A percentile compares a stretch with the other conserved stretches of the same genome.
Evolutionary conservation across 768 basidiomycete genomes (phyloP).

Genomic region (Megacollybia marginata): DNA sequence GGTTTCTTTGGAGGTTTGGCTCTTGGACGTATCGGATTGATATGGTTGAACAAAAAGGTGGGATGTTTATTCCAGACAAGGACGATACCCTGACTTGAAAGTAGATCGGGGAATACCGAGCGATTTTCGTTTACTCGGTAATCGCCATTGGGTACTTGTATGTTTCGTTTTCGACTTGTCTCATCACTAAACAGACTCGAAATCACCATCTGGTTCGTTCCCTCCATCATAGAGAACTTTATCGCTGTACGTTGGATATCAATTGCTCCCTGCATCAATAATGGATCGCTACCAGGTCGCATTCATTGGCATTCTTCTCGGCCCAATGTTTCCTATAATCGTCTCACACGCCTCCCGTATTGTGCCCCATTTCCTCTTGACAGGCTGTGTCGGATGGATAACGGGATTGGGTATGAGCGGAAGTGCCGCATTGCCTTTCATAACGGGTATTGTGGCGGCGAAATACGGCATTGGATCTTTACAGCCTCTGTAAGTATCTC

Average conservation of each 20-base stretch:
- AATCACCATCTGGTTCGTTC: constrained; percentile 43
- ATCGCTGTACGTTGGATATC: constrained; percentile 26
- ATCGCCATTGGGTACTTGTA: constrained; percentile 24
- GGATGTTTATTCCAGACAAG: neutral
- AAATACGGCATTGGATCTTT: constrained; percentile 34
- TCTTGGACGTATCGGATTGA: constrained; percentile 26
- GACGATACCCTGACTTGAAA: neutral
- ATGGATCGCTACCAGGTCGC: constrained; percentile 19
- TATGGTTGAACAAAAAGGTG: constrained; percentile 31
- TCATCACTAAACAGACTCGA: constrained; percentile 28
- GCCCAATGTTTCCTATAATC: constrained; percentile 48
- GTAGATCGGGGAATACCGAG: constrained; percentile 32
- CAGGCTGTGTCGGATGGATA: constrained; percentile 41
- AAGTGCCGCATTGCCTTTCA: constrained; percentile 43
- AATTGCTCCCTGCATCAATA: constrained; percentile 12
- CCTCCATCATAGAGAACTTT: constrained; percentile 39
- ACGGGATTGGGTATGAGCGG: constrained; percentile 45
- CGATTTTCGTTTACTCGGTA: constrained; percentile 26
- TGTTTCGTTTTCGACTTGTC: neutral
- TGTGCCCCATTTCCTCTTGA: constrained; percentile 47
- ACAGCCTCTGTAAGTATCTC: constrained; percentile 38
- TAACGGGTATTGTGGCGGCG: constrained; percentile 37
- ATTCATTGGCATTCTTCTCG: constrained; percentile 42
- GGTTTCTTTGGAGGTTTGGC: constrained; percentile 33
- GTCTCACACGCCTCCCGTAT: constrained; percentile 49